Evolutionary conservation across 495 filamentous ascomycete genomes (phyloP).

Genomic region (Amphirosellinia nigrospora): DNA sequence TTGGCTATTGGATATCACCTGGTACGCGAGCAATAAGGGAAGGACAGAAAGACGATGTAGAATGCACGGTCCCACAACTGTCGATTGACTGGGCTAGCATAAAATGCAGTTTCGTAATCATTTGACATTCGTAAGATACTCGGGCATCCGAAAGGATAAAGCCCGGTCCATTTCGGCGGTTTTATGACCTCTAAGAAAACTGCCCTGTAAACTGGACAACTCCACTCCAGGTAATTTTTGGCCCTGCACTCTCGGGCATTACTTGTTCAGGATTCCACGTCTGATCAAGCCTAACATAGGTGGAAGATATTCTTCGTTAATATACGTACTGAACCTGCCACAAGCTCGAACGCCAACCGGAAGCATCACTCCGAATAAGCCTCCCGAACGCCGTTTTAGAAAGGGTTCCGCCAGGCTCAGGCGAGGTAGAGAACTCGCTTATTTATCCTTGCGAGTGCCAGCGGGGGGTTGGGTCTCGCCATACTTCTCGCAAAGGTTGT

Average conservation of each 20-base stretch:
- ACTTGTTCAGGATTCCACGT: background rate
- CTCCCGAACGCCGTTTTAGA: slow-evolving; percentile 1
- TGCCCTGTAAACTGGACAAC: background rate
- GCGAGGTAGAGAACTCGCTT: slow-evolving; percentile 34
- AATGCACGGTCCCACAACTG: background rate
- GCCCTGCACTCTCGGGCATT: background rate
- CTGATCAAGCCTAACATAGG: background rate
- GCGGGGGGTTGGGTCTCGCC: slow-evolving; percentile 58
- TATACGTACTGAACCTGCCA: background rate
- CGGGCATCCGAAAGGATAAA: background rate
- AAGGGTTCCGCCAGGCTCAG: background rate
- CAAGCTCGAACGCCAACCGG: slow-evolving; percentile 1
- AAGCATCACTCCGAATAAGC: slow-evolving; percentile 15
- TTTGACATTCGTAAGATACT: background rate
- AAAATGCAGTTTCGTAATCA: slow-evolving; percentile 1
- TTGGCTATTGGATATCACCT: background rate
- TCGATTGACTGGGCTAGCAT: background rate
- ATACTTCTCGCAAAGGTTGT: slow-evolving; percentile 80
- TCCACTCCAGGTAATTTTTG: background rate
- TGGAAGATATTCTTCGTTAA: background rate
- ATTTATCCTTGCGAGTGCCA: slow-evolving; percentile 72
- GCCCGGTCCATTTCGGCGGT: background rate
- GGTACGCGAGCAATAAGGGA: background rate
- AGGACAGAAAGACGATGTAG: background rate
- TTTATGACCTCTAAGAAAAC: background rate